These are phyloP conservation scores for Cucumis sativus DNA, from an alignment of 306 rosid genomes.

Conservation along the genomic window Cucumber_9930_V3 NC_026656.2:12622501-12623000, in stretches of 20 bases:
- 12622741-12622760: constrained; percentile 73
- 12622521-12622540: constrained; percentile 65
- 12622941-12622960: constrained; percentile 56
- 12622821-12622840: constrained; percentile 91
- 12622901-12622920: constrained; percentile 51
- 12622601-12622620: constrained; percentile 56
- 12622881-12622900: constrained; percentile 53
- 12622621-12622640: constrained; percentile 74
- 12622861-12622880: constrained; percentile 47
- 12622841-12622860: constrained; percentile 64
- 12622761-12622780: constrained; percentile 36
- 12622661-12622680: constrained; percentile 93
- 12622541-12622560: constrained; percentile 63
- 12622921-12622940: constrained; percentile 74
- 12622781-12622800: constrained; percentile 74
- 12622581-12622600: constrained; percentile 68
- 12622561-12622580: constrained; percentile 65
- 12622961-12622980: constrained; percentile 54
- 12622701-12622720: constrained; percentile 80
- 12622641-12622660: constrained; percentile 77
- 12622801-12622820: constrained; percentile 73
- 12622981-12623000: constrained; percentile 34
- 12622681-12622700: constrained; percentile 96
- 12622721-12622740: constrained; percentile 80
- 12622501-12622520: constrained; percentile 60